These are phyloP conservation scores for Vitis hybrid DNA, from an alignment of 177 flowering plant species.

Conservation along the genomic window DNA sequence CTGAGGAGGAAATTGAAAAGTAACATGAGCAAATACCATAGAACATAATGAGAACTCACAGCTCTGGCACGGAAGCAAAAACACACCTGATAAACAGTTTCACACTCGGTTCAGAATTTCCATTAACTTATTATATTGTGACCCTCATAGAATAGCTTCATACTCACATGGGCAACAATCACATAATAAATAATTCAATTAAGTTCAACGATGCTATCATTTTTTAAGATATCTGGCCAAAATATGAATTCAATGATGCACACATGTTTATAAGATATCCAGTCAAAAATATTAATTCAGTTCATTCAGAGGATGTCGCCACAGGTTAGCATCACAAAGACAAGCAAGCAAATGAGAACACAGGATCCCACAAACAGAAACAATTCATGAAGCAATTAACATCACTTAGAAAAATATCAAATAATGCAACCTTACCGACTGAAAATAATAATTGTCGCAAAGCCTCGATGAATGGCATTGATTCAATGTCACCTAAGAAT, in stretches of 20 bases:
- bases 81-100: not conserved
- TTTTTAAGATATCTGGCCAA: no score
- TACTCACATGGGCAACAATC: no score
- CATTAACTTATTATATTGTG: no score
- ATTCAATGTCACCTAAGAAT: constrained; percentile 87
- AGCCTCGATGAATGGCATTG: constrained; percentile 99
- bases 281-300: not conserved
- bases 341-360: not conserved
- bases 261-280: not conserved
- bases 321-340: not conserved
- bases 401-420: not conserved
- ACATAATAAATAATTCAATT: no score
- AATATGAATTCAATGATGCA: no score
- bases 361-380: not conserved
- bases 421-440: constrained; percentile 58
- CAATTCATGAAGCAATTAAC: not conserved
- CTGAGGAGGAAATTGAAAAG: constrained; percentile 32
- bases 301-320: not conserved
- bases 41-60: not conserved
- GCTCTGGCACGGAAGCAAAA: not conserved
- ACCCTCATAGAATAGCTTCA: no score
- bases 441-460: constrained; percentile 85
- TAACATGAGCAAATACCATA: constrained; percentile 6
- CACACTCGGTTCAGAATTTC: no score
- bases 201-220: no score